Conservation (phyloP, 2,329 filamentous ascomycete genomes). For the Colletotrichum neosansevieriae region DNA sequence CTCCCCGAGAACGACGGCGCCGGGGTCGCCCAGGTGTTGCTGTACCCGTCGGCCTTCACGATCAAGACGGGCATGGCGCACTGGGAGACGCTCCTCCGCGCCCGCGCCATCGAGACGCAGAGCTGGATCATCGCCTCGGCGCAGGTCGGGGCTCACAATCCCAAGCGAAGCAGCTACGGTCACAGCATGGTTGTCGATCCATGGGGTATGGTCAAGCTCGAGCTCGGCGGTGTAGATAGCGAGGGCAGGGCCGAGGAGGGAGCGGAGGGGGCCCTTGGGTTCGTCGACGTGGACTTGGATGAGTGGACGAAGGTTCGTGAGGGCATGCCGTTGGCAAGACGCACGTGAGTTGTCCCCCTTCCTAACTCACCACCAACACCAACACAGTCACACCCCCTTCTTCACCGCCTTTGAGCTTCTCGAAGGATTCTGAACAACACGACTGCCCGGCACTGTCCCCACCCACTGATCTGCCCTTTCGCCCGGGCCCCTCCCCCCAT, state of each 20-base stretch:
- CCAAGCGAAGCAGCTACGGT: constrained; percentile 84
- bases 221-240: constrained; percentile 66
- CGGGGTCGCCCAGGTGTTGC: constrained; percentile 76
- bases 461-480: constrained; percentile 4
- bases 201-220: constrained; percentile 81
- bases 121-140: constrained; percentile 89
- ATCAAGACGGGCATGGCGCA: constrained; percentile 86
- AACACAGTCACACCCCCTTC: background rate
- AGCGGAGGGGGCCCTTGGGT: constrained; percentile 61
- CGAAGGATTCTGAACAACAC: constrained; percentile 4
- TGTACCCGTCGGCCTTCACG: constrained; percentile 93
- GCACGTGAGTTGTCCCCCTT: constrained; percentile 58
- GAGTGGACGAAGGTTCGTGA: constrained; percentile 61
- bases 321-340: constrained; percentile 64
- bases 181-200: constrained; percentile 88
- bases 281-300: constrained; percentile 66
- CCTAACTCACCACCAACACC: background rate
- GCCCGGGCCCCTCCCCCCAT: constrained; percentile 5
- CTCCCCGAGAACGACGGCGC: constrained; percentile 40
- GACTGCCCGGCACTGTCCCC: background rate
- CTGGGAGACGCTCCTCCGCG: constrained; percentile 84
- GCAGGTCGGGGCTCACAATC: constrained; percentile 80
- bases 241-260: constrained; percentile 56
- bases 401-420: constrained; percentile 24
- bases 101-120: constrained; percentile 90